These are phyloP conservation scores for Nothophaeocryptopus gaeumannii DNA, from an alignment of 2,329 filamentous ascomycete genomes.

Conservation along the genomic window DNA sequence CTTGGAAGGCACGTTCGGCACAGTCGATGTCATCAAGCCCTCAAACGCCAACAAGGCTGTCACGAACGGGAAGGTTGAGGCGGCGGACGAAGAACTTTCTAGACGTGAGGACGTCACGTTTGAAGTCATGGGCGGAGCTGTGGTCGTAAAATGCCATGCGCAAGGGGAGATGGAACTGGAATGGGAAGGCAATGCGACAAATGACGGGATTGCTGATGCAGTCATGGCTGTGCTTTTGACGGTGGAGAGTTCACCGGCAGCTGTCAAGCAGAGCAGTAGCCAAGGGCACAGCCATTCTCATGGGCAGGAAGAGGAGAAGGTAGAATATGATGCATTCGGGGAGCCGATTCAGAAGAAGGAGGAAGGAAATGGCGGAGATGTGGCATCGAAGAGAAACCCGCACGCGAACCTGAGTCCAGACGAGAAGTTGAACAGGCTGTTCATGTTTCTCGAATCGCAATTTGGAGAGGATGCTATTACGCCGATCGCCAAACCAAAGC, in stretches of 20 bases:
- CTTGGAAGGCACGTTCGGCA: slow-evolving; percentile 88
- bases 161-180: slow-evolving; percentile 83
- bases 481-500: slow-evolving; percentile 67
- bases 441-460: slow-evolving; percentile 96
- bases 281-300: slow-evolving; percentile 47
- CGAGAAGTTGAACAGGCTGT: slow-evolving; percentile 78
- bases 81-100: slow-evolving; percentile 64
- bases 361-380: not conserved
- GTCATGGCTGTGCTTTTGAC: slow-evolving; percentile 90
- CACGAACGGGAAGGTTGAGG: slow-evolving; percentile 42
- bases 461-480: slow-evolving; percentile 81
- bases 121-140: slow-evolving; percentile 81
- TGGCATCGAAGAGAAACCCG: slow-evolving; percentile 56
- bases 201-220: slow-evolving; percentile 96
- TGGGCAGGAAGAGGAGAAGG: slow-evolving; percentile 14
- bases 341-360: not conserved
- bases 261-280: slow-evolving; percentile 74
- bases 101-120: slow-evolving; percentile 52
- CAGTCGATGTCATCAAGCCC: slow-evolving; percentile 52
- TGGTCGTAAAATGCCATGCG: slow-evolving; percentile 61
- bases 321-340: slow-evolving; percentile 10
- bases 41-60: slow-evolving; percentile 22
- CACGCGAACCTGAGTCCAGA: slow-evolving; percentile 69
- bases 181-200: slow-evolving; percentile 97
- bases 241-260: slow-evolving; percentile 89